Base-by-base conservation (phyloP, 257 asterid species). In the Marsdenia floribunda region DNA sequence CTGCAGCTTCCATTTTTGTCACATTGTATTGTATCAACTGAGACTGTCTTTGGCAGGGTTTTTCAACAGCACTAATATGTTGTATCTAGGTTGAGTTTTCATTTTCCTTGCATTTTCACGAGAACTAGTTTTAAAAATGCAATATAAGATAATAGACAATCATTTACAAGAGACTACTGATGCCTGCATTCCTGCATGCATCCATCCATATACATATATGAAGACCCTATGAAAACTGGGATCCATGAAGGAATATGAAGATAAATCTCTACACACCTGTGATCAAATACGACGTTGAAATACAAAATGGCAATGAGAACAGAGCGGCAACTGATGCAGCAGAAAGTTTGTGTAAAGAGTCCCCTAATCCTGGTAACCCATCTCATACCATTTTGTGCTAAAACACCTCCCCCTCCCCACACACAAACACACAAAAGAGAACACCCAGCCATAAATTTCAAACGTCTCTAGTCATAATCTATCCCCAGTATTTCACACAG, bases 21-120 rank as follows among this genome's bases (percentile, higher is more conserved):
- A 50, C 72, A 58, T 55, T 64, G 75, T 61, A 54, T 3, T 75
- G 68, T n/a, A 37, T 66, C 73, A 46, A 50, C 68, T 54, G 42
- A 52, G 69, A 67, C 4, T 68, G 46, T 8, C 15, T 38, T 64
- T 76, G 74, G 75, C 70, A 38, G 69, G 33, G 24, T 44, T 53
- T 40, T 42, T 54, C 57, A 63, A 77, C 49, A 15, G 58, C 52
- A 42, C 67, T 61, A 35, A 40, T 52, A 15, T 77, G 24, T 77
- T 40, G 68, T 18, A 77, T 52, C 49, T 21, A 38, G 38, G 54
- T 40, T 12, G n/a, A 69, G 70, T 59, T 70, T 21, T 47, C 19
- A 18, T 69, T 70, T 54, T 70, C 29, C 68, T 70, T 59, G 40
- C 68, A 29, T 59, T 70, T 70, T 65, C 58, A 4, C 35, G 14